A percentile compares a stretch with the other conserved stretches of the same genome.
Conservation (phyloP, 345 rosid species). For the Ricinus communis region DNA sequence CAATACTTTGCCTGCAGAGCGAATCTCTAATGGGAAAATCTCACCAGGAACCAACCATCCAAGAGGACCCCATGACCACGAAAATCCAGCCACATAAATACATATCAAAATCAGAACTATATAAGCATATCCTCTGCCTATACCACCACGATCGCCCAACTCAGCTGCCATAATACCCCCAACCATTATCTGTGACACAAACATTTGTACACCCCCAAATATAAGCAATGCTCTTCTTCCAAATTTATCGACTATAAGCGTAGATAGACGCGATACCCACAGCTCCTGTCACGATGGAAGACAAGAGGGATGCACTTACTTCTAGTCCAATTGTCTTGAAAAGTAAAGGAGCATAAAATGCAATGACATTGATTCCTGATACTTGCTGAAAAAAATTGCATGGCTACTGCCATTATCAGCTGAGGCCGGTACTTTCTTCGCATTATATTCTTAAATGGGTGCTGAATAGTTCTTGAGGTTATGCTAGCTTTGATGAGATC, state of each 20-base stretch:
- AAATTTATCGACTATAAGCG: constrained; percentile 32
- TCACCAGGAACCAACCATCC: constrained; percentile 75
- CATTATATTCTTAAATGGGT: constrained; percentile 33
- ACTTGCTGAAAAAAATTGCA: constrained; percentile 40
- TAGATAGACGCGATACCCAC: constrained; percentile 28
- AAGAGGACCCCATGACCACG: constrained; percentile 71
- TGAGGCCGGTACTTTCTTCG: constrained; percentile 40
- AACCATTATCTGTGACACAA: constrained; percentile 26
- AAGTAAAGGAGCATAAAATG: constrained; percentile 36
- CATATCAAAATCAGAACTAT: constrained; percentile 44
- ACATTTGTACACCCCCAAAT: constrained; percentile 28
- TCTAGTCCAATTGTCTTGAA: constrained; percentile 31
- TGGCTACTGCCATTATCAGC: constrained; percentile 34
- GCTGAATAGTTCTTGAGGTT: constrained; percentile 25
- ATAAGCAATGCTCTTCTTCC: constrained; percentile 24
- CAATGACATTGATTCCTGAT: constrained; percentile 39
- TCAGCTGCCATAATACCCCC: constrained; percentile 30
- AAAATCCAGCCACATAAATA: constrained; percentile 56
- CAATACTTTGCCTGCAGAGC: constrained; percentile 56
- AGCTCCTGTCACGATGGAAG: constrained; percentile 14
- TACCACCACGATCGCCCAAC: constrained; percentile 34
- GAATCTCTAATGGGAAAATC: constrained; percentile 55
- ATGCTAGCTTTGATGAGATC: constrained; percentile 42
- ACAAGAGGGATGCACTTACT: constrained; percentile 29
- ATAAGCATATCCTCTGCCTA: constrained; percentile 33